Conservation (phyloP, 2,329 filamentous ascomycete species). For the Venturia aucupariae region DNA sequence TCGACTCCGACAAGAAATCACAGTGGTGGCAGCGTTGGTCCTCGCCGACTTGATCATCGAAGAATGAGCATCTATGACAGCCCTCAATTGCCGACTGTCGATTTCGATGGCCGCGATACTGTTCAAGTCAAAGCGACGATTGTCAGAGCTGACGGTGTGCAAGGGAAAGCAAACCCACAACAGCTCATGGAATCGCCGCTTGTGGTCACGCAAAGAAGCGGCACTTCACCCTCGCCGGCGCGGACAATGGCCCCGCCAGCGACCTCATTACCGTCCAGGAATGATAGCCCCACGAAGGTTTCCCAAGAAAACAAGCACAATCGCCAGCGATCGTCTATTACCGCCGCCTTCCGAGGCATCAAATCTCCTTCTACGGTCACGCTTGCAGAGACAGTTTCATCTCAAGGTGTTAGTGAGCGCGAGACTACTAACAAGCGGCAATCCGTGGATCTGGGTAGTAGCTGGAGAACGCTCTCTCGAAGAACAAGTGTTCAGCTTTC, state of each 20-base stretch:
- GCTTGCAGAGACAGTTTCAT: conserved; percentile 1
- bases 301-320: background rate
- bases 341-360: background rate
- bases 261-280: background rate
- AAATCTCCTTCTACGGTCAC: background rate
- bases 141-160: conserved; percentile 11
- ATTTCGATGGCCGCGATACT: conserved; percentile 2
- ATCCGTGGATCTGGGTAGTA: background rate
- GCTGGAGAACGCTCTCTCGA: background rate
- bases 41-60: background rate
- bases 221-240: background rate
- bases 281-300: background rate
- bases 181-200: background rate
- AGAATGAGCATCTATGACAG: conserved; percentile 1
- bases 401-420: background rate
- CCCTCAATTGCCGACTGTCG: background rate
- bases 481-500: background rate
- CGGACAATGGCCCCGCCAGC: background rate
- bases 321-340: conserved; percentile 9
- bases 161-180: background rate
- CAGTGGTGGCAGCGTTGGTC: conserved; percentile 1
- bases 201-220: background rate
- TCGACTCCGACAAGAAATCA: conserved; percentile 7
- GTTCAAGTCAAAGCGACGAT: conserved; percentile 14
- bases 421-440: background rate